These are phyloP conservation scores for Phallus indusiatus DNA, from an alignment of 768 basidiomycete genomes.

Conservation along the genomic window DNA sequence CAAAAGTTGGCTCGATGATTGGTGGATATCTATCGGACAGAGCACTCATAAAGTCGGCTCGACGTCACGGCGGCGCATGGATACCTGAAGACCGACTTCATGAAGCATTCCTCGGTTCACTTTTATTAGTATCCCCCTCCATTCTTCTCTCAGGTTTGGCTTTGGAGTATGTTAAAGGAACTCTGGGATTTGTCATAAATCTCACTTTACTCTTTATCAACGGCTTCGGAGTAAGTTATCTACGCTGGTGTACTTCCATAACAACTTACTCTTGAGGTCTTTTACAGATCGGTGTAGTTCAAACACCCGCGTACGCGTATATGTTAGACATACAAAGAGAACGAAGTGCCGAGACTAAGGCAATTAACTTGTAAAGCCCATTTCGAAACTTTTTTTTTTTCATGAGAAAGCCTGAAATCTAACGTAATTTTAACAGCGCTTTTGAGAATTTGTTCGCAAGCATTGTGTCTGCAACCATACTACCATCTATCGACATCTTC, in stretches of 20 bases:
- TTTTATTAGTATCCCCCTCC: slow-evolving; percentile 44
- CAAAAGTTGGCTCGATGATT: slow-evolving; percentile 47
- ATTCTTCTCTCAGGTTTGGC: slow-evolving; percentile 38
- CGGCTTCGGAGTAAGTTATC: slow-evolving; percentile 47
- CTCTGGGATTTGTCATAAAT: slow-evolving; percentile 38
- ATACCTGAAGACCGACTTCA: slow-evolving; percentile 62
- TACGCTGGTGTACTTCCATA: background rate
- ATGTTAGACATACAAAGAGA: slow-evolving; percentile 49
- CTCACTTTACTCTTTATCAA: slow-evolving; percentile 54
- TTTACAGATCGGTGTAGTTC: slow-evolving; percentile 42
- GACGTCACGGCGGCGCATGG: slow-evolving; percentile 44
- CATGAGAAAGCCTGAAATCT: background rate
- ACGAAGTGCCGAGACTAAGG: slow-evolving; percentile 55
- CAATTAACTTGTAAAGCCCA: slow-evolving; percentile 39
- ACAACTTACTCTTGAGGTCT: background rate
- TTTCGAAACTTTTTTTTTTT: background rate
- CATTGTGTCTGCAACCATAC: slow-evolving; percentile 33
- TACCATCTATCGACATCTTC: slow-evolving; percentile 44
- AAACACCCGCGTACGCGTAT: slow-evolving; percentile 50
- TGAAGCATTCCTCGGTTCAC: slow-evolving; percentile 36
- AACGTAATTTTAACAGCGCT: background rate
- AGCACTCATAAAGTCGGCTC: slow-evolving; percentile 37
- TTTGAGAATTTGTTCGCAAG: slow-evolving; percentile 36
- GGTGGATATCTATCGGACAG: slow-evolving; percentile 51
- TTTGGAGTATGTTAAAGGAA: slow-evolving; percentile 43